Conservation (phyloP, 1,284 basidiomycete species). For the Malassezia globosa region DNA sequence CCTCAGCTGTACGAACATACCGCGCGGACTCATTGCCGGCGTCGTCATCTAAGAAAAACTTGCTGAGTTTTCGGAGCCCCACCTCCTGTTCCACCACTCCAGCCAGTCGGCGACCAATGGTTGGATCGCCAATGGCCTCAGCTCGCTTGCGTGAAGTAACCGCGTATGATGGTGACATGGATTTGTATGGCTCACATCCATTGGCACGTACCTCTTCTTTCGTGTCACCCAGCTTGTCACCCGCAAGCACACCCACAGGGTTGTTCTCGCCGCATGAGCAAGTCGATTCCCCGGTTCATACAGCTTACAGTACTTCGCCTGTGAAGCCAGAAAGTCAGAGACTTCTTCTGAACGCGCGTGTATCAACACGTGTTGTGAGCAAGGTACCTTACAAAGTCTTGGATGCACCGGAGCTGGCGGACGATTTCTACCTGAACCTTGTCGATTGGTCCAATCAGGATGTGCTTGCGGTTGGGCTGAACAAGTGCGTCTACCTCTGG, state of each 20-base stretch:
- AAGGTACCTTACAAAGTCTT: slow-evolving; percentile 95
- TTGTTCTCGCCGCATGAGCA: slow-evolving; percentile 17
- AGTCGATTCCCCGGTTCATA: slow-evolving; percentile 57
- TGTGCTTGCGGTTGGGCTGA: slow-evolving; percentile 82
- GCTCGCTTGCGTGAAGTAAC: slow-evolving; percentile 8
- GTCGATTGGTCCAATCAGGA: slow-evolving; percentile 96
- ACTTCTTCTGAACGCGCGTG: slow-evolving; percentile 72
- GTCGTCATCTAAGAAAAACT: slow-evolving; percentile 48
- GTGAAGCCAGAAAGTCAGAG: slow-evolving; percentile 71
- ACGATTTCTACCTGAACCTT: slow-evolving; percentile 96
- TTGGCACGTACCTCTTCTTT: neutral
- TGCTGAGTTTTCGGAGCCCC: slow-evolving; percentile 49
- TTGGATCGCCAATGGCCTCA: slow-evolving; percentile 1
- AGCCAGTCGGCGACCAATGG: slow-evolving; percentile 10
- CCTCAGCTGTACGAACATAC: neutral
- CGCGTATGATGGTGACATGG: slow-evolving; percentile 13
- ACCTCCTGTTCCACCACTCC: slow-evolving; percentile 27
- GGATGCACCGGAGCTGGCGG: slow-evolving; percentile 81
- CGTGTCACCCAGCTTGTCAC: slow-evolving; percentile 2
- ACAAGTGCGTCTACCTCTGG: slow-evolving; percentile 89
- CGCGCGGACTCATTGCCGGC: slow-evolving; percentile 18
- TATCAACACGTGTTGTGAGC: slow-evolving; percentile 68
- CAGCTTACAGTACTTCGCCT: slow-evolving; percentile 79
- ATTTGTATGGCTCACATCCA: slow-evolving; percentile 1
- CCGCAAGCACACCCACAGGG: neutral